Conservation (phyloP, 1,284 basidiomycete genomes). For the Coriolopsis trogii region DNA sequence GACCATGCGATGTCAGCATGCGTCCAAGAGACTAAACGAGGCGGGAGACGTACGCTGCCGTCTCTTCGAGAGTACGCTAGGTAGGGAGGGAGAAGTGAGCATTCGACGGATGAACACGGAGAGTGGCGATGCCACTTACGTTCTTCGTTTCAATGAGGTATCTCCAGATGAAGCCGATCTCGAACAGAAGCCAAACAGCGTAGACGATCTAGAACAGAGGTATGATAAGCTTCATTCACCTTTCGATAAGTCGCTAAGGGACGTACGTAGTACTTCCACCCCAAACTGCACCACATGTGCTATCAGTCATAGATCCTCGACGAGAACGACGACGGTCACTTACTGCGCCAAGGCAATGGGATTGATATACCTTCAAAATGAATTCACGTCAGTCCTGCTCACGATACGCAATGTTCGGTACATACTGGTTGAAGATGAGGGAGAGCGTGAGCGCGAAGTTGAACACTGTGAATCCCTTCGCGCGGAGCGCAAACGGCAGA, state of each 20-base stretch:
- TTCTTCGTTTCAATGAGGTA: constrained; percentile 51
- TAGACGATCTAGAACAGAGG: constrained; percentile 28
- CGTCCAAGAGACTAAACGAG: not conserved
- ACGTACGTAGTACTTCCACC: constrained; percentile 41
- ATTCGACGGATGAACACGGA: not conserved
- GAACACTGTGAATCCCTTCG: constrained; percentile 64
- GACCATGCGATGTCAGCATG: not conserved
- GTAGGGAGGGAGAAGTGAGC: not conserved
- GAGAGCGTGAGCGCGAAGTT: constrained; percentile 53
- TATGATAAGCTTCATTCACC: not conserved
- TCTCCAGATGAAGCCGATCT: constrained; percentile 57
- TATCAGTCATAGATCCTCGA: not conserved
- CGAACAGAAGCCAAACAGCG: constrained; percentile 45
- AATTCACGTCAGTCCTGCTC: not conserved
- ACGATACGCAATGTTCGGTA: not conserved
- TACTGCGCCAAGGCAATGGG: constrained; percentile 42
- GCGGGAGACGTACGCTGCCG: constrained; percentile 30
- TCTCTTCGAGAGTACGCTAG: constrained; percentile 38
- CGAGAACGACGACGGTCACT: constrained; percentile 8
- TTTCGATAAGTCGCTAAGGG: not conserved
- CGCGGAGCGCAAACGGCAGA: constrained; percentile 56
- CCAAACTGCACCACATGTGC: constrained; percentile 26
- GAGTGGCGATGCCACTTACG: constrained; percentile 13
- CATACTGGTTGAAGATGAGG: constrained; percentile 62
- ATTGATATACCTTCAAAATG: constrained; percentile 41